Percentiles rank a stretch among this genome's conserved stretches.
Conservation (phyloP, 2,329 filamentous ascomycete genomes). For the Coleophoma eucalyptorum region DNA sequence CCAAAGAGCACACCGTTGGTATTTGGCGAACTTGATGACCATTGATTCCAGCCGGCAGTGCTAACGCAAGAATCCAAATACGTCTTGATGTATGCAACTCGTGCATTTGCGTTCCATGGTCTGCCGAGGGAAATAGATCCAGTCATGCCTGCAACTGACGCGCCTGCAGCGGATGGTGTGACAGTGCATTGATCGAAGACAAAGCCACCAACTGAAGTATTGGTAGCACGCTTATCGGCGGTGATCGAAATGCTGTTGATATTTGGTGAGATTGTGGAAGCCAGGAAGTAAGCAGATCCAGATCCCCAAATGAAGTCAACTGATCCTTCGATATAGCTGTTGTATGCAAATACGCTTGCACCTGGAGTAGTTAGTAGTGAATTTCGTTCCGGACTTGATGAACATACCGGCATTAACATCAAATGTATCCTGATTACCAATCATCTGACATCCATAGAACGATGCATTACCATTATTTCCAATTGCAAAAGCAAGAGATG, state of each 20-base stretch:
- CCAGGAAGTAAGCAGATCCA: slow-evolving; percentile 46
- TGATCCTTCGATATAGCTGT: slow-evolving; percentile 49
- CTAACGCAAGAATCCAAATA: slow-evolving; percentile 44
- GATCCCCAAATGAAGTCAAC: slow-evolving; percentile 56
- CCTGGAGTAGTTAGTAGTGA: slow-evolving; percentile 12
- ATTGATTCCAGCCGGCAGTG: slow-evolving; percentile 41
- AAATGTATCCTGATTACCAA: slow-evolving; percentile 51
- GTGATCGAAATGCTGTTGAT: slow-evolving; percentile 38
- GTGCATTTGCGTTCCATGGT: slow-evolving; percentile 43
- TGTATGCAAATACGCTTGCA: slow-evolving; percentile 13
- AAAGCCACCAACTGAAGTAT: slow-evolving; percentile 34
- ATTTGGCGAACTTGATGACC: slow-evolving; percentile 34
- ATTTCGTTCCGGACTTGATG: slow-evolving; percentile 34
- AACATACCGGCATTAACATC: slow-evolving; percentile 44
- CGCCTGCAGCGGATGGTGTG: slow-evolving; percentile 1
- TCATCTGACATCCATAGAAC: slow-evolving; percentile 50
- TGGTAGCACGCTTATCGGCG: slow-evolving; percentile 34
- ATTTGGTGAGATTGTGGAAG: slow-evolving; percentile 26
- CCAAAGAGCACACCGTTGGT: slow-evolving; percentile 43
- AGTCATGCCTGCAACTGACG: slow-evolving; percentile 7
- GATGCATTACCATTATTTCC: slow-evolving; percentile 1
- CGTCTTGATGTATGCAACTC: slow-evolving; percentile 39
- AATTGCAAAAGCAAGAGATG: not conserved
- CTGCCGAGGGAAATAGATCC: slow-evolving; percentile 44
- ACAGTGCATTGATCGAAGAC: slow-evolving; percentile 45